These are phyloP conservation scores for Macrotyloma uniflorum DNA, from an alignment of 306 rosid species.

Conservation along the genomic window DNA sequence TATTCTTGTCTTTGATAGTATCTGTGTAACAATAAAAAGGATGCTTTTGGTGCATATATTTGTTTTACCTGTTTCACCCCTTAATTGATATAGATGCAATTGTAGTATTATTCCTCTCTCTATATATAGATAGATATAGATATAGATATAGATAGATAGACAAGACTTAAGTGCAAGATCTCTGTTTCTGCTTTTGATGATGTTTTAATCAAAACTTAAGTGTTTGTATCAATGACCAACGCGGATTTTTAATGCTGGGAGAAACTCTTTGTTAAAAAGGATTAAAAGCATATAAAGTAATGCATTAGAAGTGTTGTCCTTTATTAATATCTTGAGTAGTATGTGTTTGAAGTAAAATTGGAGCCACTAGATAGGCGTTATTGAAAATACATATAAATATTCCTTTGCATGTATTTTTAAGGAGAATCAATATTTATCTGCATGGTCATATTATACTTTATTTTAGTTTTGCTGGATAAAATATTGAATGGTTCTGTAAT, in stretches of 20 bases:
- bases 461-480: slow-evolving; percentile 9
- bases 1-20: neutral
- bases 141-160: too few species aligned
- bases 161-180: neutral
- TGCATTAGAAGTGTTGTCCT: neutral
- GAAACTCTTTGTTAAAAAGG: neutral
- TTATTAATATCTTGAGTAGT: neutral
- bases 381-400: neutral
- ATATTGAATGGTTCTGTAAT: neutral
- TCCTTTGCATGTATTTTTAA: neutral
- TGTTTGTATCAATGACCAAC: neutral
- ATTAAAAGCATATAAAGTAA: neutral
- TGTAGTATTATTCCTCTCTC: neutral
- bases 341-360: slow-evolving; percentile 1
- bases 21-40: neutral
- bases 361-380: neutral
- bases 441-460: neutral
- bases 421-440: neutral
- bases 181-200: neutral
- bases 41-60: neutral
- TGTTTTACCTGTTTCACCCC: neutral
- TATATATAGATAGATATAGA: too few species aligned
- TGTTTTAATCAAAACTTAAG: neutral
- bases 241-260: neutral
- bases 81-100: neutral